These are phyloP conservation scores for Clavariopsis aquatica DNA, from an alignment of 495 filamentous ascomycete species.

Conservation along the genomic window DNA sequence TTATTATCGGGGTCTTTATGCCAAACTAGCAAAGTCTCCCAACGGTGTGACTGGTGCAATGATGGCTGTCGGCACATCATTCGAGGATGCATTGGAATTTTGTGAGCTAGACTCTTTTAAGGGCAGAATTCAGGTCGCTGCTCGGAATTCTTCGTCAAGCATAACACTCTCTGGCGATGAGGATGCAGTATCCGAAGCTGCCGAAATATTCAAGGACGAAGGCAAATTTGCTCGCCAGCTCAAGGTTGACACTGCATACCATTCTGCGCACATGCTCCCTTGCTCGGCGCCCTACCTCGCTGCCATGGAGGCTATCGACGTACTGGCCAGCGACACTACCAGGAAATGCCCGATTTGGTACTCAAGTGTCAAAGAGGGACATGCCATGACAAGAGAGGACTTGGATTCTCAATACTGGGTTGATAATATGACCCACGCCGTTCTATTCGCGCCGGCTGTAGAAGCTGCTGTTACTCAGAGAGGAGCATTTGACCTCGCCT, in stretches of 20 bases:
- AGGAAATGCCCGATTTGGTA: too few species aligned
- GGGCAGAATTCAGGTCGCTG: slow-evolving; percentile 2
- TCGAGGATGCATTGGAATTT: not conserved
- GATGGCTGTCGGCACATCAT: slow-evolving; percentile 5
- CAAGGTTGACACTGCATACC: slow-evolving; percentile 22
- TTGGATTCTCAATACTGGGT: slow-evolving; percentile 12
- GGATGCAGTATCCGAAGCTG: not conserved
- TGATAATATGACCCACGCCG: slow-evolving; percentile 2
- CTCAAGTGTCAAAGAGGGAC: not conserved
- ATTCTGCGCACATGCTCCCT: slow-evolving; percentile 13
- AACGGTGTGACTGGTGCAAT: slow-evolving; percentile 5
- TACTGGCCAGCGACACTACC: too few species aligned
- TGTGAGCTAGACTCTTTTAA: not conserved
- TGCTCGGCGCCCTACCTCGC: not conserved
- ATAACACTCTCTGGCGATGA: slow-evolving; percentile 19
- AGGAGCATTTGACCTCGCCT: not conserved
- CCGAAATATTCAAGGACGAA: not conserved
- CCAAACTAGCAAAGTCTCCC: not conserved
- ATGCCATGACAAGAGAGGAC: not conserved
- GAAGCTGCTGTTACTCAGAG: not conserved
- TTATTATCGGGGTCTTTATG: slow-evolving; percentile 11
- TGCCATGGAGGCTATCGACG: too few species aligned
- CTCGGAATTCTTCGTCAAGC: slow-evolving; percentile 10
- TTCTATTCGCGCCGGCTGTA: not conserved
- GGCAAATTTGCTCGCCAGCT: not conserved